Percentiles rank a stretch among this genome's conserved stretches.
These are phyloP conservation scores for Elsinoe ampelina DNA, from an alignment of 2,329 filamentous ascomycete species.

Conservation along the genomic window DNA sequence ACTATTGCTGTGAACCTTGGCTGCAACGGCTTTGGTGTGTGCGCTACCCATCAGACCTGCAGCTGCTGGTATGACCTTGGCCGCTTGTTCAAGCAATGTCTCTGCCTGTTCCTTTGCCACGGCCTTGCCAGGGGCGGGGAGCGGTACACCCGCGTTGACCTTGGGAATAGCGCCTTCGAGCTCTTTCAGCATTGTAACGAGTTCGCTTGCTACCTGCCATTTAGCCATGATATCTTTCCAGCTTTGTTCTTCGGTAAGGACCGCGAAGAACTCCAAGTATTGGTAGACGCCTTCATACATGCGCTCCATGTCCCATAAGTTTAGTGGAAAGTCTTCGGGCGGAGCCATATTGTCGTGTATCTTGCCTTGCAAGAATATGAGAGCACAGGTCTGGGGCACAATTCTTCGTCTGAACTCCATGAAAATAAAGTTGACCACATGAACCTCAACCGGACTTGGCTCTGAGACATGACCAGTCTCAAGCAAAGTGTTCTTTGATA, in stretches of 20 bases:
- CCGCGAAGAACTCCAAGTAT: slow-evolving; percentile 87
- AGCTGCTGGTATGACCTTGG: slow-evolving; percentile 2
- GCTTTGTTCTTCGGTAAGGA: slow-evolving; percentile 73
- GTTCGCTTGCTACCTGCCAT: slow-evolving; percentile 84
- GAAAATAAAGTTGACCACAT: slow-evolving; percentile 79
- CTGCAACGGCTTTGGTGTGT: not conserved
- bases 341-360: slow-evolving; percentile 69
- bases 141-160: slow-evolving; percentile 43
- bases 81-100: not conserved
- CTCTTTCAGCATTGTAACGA: slow-evolving; percentile 77
- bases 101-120: not conserved
- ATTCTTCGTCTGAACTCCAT: slow-evolving; percentile 87
- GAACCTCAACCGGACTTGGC: slow-evolving; percentile 42
- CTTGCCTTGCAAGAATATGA: slow-evolving; percentile 87
- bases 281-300: slow-evolving; percentile 92
- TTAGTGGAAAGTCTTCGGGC: slow-evolving; percentile 81
- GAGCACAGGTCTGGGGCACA: slow-evolving; percentile 85
- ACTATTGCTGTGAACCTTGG: not conserved
- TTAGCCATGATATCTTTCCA: slow-evolving; percentile 79
- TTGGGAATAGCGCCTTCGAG: slow-evolving; percentile 83
- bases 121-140: not conserved
- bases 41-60: not conserved
- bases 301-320: slow-evolving; percentile 95
- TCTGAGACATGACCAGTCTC: slow-evolving; percentile 6
- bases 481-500: slow-evolving; percentile 23